Evolutionary conservation across 2,329 filamentous ascomycete species (phyloP).

Genomic region (Sclerotiophoma versabilis): DNA sequence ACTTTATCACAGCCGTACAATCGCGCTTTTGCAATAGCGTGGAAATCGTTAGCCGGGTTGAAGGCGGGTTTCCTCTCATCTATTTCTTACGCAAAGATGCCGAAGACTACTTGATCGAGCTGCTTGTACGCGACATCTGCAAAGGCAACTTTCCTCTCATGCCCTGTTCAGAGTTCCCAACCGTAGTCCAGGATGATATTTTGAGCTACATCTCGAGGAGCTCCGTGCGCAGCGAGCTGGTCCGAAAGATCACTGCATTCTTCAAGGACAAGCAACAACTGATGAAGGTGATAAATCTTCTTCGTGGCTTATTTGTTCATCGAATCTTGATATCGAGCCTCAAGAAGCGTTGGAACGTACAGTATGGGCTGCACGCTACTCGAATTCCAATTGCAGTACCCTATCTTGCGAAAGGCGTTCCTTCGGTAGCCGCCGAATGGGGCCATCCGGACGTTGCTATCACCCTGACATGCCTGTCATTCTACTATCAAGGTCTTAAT

Average conservation of each 20-base stretch:
- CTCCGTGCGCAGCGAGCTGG: conserved; percentile 22
- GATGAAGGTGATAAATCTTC: conserved; percentile 58
- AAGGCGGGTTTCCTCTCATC: conserved; percentile 60
- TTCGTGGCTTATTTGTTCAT: conserved; percentile 69
- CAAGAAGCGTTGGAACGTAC: conserved; percentile 71
- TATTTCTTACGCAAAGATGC: conserved; percentile 60
- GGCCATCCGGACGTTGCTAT: conserved; percentile 68
- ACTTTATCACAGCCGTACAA: conserved; percentile 46
- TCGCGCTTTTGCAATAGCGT: conserved; percentile 55
- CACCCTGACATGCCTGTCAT: conserved; percentile 58
- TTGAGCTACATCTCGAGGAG: conserved; percentile 43
- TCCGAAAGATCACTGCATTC: conserved; percentile 29
- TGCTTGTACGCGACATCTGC: conserved; percentile 44
- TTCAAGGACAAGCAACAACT: conserved; percentile 52
- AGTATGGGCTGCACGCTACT: conserved; percentile 57
- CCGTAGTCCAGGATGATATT: conserved; percentile 36
- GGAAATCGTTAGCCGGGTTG: conserved; percentile 54
- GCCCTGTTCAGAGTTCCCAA: conserved; percentile 36
- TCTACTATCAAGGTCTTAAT: conserved; percentile 67
- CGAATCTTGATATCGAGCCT: conserved; percentile 66
- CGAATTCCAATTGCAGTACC: conserved; percentile 69
- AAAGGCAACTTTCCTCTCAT: conserved; percentile 35
- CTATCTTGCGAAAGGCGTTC: conserved; percentile 69
- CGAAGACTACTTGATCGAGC: conserved; percentile 36
- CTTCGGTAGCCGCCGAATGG: conserved; percentile 69